These are phyloP conservation scores for Aureobasidium uvarum DNA, from an alignment of 2,329 filamentous ascomycete species.

Conservation along the genomic window DNA sequence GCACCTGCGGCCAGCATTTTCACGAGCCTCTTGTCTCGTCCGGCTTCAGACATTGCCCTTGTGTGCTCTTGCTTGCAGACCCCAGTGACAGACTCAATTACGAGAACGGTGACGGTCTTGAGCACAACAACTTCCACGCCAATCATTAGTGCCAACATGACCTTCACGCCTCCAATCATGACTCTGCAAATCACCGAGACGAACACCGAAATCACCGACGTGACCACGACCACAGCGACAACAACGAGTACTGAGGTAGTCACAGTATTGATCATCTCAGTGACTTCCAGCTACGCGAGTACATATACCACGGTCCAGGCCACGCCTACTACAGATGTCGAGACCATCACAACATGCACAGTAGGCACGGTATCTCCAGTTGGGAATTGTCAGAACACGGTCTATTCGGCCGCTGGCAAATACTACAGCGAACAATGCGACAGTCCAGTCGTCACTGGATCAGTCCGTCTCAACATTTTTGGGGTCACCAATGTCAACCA, in stretches of 20 bases:
- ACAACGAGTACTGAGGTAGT: background rate
- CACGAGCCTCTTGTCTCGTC: no score
- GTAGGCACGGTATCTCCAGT: background rate
- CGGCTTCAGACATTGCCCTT: no score
- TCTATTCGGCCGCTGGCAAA: background rate
- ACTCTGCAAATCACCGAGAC: background rate
- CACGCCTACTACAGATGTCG: background rate
- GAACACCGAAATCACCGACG: background rate
- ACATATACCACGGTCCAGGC: background rate
- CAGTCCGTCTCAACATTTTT: background rate
- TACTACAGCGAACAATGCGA: conserved; percentile 5
- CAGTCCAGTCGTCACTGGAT: background rate
- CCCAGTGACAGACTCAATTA: background rate
- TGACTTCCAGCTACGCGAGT: background rate
- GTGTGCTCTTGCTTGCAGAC: conserved; percentile 5
- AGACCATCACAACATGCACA: background rate
- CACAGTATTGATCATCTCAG: background rate
- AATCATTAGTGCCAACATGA: background rate
- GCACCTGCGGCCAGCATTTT: no score
- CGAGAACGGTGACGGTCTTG: background rate
- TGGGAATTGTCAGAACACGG: background rate
- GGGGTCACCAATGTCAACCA: background rate
- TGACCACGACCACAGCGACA: background rate
- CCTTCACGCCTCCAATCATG: background rate
- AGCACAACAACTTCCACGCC: background rate